Evolutionary conservation across 169 alveolate genomes (phyloP), one percentile per base, ranked within the genome.

Genomic region (Plasmodium relictum): DNA sequence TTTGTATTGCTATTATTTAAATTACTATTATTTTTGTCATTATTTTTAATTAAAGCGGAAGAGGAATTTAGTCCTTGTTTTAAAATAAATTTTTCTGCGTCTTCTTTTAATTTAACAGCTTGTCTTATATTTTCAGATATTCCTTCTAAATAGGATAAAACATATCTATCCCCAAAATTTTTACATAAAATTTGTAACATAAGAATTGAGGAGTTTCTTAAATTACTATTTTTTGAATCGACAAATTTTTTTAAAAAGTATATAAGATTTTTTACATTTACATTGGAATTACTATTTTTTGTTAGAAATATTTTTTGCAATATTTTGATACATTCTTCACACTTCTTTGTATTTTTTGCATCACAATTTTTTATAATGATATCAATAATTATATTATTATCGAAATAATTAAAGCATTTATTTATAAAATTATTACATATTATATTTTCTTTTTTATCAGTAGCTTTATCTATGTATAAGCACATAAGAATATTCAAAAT

Each of bases 231-330:
- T 44, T 85, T 85, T 5, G 92, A 85, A 52, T 85, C 92, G 0
- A 85, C 92, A 41, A 85, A 85, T 70, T 85, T 70, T 85, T 85
- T 85, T 20, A 85, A 42, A 45, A 85, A 85, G 45, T 58, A 71
- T 44, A 85, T 71, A n/a, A 85, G 69, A 56, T 37, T 70, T 73
- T 85, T 85, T 26, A 85, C 24, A 52, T 85, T 69, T 2, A 85
- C 74, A 39, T 39, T 42, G 3, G 92, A 65, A 22, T 26, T 41
- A 26, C 12, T 10, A 16, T 45, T 52, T 73, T 50, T 85, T 16
- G 20, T 69, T 31, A 85, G 22, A 70, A 85, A 85, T 5, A 85
- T 22, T 62, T 59, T 54, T 66, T 85, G 92, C 22, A 85, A 18
- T 4, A 85, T 69, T 61, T 85, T 85, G 2, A 85, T 85, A 20